phyloP scores from a whole-genome alignment of 2,329 filamentous ascomycete species.

The Orbilia ellipsospora region DNA sequence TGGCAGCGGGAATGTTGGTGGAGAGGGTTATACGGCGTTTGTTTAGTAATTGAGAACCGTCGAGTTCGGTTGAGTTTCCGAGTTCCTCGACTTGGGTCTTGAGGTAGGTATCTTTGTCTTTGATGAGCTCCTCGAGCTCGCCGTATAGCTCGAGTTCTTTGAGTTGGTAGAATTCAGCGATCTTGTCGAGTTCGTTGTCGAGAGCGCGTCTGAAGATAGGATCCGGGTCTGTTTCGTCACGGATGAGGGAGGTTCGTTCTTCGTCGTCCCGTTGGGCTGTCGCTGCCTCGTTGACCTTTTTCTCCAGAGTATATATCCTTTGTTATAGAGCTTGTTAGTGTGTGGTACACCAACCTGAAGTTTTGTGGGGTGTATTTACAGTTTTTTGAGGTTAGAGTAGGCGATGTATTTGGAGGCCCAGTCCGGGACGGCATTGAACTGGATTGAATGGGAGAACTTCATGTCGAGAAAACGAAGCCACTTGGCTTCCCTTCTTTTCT shows the following conservation, averaged over 20 bases:
- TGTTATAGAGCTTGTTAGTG: background rate
- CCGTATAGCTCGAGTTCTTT: constrained; percentile 90
- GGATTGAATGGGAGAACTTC: constrained; percentile 99
- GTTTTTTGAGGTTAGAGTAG: constrained; percentile 98
- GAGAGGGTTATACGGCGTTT: constrained; percentile 14
- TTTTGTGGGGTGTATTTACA: constrained; percentile 69
- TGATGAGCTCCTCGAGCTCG: constrained; percentile 80
- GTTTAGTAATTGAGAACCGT: constrained; percentile 32
- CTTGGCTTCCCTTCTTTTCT: constrained; percentile 58
- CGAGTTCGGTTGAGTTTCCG: constrained; percentile 40
- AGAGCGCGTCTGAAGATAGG: constrained; percentile 82
- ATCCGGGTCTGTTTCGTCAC: constrained; percentile 77
- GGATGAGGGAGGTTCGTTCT: constrained; percentile 85
- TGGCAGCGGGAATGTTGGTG: constrained; percentile 12
- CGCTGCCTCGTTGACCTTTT: constrained; percentile 67
- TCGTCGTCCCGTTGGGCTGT: constrained; percentile 69
- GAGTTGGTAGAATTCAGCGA: constrained; percentile 85
- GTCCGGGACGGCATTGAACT: constrained; percentile 99
- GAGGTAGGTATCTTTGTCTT: constrained; percentile 77
- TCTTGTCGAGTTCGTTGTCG: constrained; percentile 91
- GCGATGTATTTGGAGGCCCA: constrained; percentile 99
- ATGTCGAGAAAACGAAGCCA: constrained; percentile 78
- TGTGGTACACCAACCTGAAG: background rate
- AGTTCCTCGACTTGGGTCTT: constrained; percentile 66
- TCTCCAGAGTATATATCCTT: constrained; percentile 95